These are phyloP conservation scores for Ambrosiella xylebori DNA, from an alignment of 2,329 filamentous ascomycete species.

Conservation along the genomic window DNA sequence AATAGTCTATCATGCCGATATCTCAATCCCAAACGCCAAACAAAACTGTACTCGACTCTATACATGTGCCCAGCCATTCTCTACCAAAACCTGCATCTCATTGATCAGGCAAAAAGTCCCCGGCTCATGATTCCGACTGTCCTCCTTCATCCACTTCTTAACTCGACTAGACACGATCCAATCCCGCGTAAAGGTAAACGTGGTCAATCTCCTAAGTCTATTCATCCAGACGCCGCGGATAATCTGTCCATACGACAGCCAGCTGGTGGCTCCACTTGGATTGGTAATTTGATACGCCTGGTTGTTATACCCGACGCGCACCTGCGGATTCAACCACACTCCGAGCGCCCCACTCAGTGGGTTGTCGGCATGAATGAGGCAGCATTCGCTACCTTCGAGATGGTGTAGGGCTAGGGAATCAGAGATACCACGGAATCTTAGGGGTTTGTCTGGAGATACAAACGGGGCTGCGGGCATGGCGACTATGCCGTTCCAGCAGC, in stretches of 20 bases:
- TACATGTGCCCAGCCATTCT: slow-evolving; percentile 42
- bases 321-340: slow-evolving; percentile 51
- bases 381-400: slow-evolving; percentile 65
- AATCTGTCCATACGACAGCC: slow-evolving; percentile 32
- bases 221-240: slow-evolving; percentile 42
- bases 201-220: slow-evolving; percentile 29
- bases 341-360: slow-evolving; percentile 33
- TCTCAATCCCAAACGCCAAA: not conserved
- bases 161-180: slow-evolving; percentile 24
- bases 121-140: slow-evolving; percentile 23
- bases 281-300: slow-evolving; percentile 35
- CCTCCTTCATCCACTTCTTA: slow-evolving; percentile 22
- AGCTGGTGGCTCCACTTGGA: slow-evolving; percentile 20
- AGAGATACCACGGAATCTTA: slow-evolving; percentile 46
- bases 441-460: slow-evolving; percentile 22
- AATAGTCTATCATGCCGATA: not conserved
- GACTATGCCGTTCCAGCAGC: slow-evolving; percentile 31
- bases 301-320: slow-evolving; percentile 47
- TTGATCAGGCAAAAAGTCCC: slow-evolving; percentile 38
- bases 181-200: slow-evolving; percentile 16
- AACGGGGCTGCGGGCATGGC: slow-evolving; percentile 39
- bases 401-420: slow-evolving; percentile 45
- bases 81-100: slow-evolving; percentile 42
- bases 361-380: slow-evolving; percentile 59
- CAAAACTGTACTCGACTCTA: slow-evolving; percentile 15